Base-by-base conservation (phyloP, 2,329 filamentous ascomycete genomes). In the Verticillium nubilum region DNA sequence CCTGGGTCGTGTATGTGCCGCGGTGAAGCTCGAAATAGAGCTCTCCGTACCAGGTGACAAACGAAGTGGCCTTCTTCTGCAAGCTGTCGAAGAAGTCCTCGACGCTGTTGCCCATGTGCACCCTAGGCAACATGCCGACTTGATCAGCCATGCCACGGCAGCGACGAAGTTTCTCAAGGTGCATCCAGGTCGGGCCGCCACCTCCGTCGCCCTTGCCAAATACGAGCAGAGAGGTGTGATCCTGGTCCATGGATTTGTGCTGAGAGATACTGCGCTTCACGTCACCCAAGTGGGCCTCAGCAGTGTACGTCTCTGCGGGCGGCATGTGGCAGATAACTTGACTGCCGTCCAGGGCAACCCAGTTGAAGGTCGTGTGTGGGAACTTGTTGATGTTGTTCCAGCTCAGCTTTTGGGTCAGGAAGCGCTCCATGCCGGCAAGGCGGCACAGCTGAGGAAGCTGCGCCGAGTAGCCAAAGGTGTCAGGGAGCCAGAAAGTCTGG, bases 351-450 rank as follows among this genome's bases (percentile, higher is more conserved):
- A 97, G 85, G 13, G 92, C 86, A 31, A 99, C 93, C 95, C 95
- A 99, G 74, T 97, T 97, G 81, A 99, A 99, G 0, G 95, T 98
- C 5, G 95, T 98, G 71, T 98, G 95, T 0, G 95, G 95, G 77
- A 98, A 99, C 70, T 90, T 96, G 78, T 98, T 98, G 82, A 98
- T 98, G 73, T 98, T 98, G 79, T 98, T 98, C 95, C 95, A 99
- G 79, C 94, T 98, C 61, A 99, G 81, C 78, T 99, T 99, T 74
- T 99, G 95, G 0, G 95, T 99, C 69, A 99, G 89, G 80, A 99
- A 99, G 33, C 94, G 86, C 60, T 86, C 90, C 95, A 99, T 98
- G 23, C 92, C 94, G n/a, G 95, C 90, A 28, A 97, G 79, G 3
- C 94, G 89, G 71, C 92, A 98, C 50, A 99, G 80, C 70, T 99